Base-by-base conservation (phyloP, 257 asterid genomes). In the Nicotiana paniculata region DNA sequence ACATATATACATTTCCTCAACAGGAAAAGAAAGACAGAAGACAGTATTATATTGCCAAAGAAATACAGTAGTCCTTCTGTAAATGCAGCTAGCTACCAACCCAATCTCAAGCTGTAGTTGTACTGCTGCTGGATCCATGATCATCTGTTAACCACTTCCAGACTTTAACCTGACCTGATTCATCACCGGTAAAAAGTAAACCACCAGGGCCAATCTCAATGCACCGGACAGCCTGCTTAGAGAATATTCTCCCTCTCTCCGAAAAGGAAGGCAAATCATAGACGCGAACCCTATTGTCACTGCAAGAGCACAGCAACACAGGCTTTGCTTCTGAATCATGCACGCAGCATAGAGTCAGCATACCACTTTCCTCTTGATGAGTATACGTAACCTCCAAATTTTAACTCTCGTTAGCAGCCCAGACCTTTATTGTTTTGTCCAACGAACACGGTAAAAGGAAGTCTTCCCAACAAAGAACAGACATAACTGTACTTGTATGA, bases 161-260 rank as follows among this genome's bases (percentile, higher is more conserved):
- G 48, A 90, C 90, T 0, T 74, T 62, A 6, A 92, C 48, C 64
- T 89, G 86, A 30, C 97, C 97, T 0, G 88, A 70, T 51, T 84
- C 88, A 83, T 90, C 95, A 2, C 97, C 92, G 2, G 88, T 88
- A 65, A 91, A 92, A 58, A 91, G 89, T 4, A 88, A 86, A 10
- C 91, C 90, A 0, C 82, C 82, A 33, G 53, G 7, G 4, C 90
- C 92, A 15, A 76, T 75, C 54, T 77, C 81, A 62, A 90, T 77
- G 43, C 77, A 81, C 53, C 81, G 54, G 12, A 86, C 88, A 55
- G 83, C 81, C 6, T 35, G 18, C 77, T 85, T 84, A 3, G 88
- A 83, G 62, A 84, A 88, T 65, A 92, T 85, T 82, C 90, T 85
- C 54, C 95, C 97, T 65, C 91, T 92, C 69, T 91, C 97, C 15